Evolutionary conservation across 1,139 yeast genomes (phyloP).

Genomic region (Blastobotrys arbuscula): DNA sequence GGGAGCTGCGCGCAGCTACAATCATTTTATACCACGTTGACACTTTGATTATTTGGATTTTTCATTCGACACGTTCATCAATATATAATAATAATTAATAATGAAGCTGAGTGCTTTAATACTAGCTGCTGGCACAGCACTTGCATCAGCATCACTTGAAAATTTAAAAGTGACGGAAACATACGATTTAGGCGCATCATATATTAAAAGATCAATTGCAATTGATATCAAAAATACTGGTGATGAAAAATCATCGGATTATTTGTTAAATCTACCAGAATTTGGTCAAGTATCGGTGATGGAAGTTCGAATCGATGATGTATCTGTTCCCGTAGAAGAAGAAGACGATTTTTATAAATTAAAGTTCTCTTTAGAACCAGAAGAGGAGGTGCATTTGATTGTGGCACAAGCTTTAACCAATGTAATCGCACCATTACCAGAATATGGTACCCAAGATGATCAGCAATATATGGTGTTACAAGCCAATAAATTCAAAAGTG

Average conservation of each 20-base stretch:
- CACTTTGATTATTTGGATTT: too few species aligned
- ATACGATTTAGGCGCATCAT: slow-evolving; percentile 63
- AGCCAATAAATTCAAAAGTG: slow-evolving; percentile 55
- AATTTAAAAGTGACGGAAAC: slow-evolving; percentile 30
- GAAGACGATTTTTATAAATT: slow-evolving; percentile 40
- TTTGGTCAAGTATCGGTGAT: slow-evolving; percentile 45
- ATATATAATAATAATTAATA: too few species aligned
- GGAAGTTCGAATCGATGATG: slow-evolving; percentile 30
- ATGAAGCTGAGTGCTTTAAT: neutral
- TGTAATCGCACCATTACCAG: slow-evolving; percentile 57
- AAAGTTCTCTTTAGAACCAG: slow-evolving; percentile 60
- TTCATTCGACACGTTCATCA: too few species aligned
- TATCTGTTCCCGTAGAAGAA: slow-evolving; percentile 17
- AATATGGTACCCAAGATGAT: slow-evolving; percentile 52
- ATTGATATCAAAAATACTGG: slow-evolving; percentile 58
- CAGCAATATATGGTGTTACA: slow-evolving; percentile 54
- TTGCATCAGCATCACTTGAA: slow-evolving; percentile 20
- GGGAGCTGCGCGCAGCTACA: neutral
- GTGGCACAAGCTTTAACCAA: slow-evolving; percentile 51
- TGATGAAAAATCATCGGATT: slow-evolving; percentile 47
- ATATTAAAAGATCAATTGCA: slow-evolving; percentile 55
- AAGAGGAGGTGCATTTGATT: slow-evolving; percentile 44
- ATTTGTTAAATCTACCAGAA: slow-evolving; percentile 46
- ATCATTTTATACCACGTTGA: neutral
- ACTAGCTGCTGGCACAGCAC: slow-evolving; percentile 1